Evolutionary conservation across 2,329 filamentous ascomycete genomes (phyloP), one percentile per base, ranked within the genome.

Genomic region (Hypoxylon sp.): DNA sequence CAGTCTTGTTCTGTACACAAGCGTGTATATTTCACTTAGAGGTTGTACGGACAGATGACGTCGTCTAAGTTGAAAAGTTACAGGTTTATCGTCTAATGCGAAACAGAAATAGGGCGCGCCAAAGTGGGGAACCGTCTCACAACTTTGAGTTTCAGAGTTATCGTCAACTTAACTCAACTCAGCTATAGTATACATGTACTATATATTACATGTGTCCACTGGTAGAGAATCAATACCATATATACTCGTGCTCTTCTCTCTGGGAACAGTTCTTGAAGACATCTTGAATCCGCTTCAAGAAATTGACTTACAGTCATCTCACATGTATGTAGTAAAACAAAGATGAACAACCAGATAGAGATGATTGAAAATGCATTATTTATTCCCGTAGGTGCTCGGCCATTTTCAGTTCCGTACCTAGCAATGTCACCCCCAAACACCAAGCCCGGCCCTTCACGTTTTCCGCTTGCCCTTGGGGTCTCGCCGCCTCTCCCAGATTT

Each of bases 401-500:
- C 35, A n/a, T 18, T 23, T 7, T 20, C 11, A 17, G 17, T 29
- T 42, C 41, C 21, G 24, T 21, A n/a, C n/a, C n/a, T n/a, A n/a
- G n/a, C n/a, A 20, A 31, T 42, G 46, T 47, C 38, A 17, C 21
- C n/a, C n/a, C n/a, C 18, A n/a, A 6, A 3, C 15, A 29, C 8
- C 26, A n/a, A 33, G 18, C 23, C 40, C 13, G 26, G 18, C 23
- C 40, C 13, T 31, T 46, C 46, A 70, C 45, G 68, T 72, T 63
- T 77, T 82, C 33, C 72, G 73, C 67, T 76, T 77, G 4, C 65
- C 69, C 64, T 74, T 77, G 11, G 77, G 72, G 60, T 79, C 80
- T 71, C 84, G 88, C 75, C 92, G 85, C 74, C 90, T 83, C 79
- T 98, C 95, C 95, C 95, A 98, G 40, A 99, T 86, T 84, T 98